These are phyloP conservation scores for Atkinsonella texensis DNA, from an alignment of 2,329 filamentous ascomycete species.

Conservation along the genomic window DNA sequence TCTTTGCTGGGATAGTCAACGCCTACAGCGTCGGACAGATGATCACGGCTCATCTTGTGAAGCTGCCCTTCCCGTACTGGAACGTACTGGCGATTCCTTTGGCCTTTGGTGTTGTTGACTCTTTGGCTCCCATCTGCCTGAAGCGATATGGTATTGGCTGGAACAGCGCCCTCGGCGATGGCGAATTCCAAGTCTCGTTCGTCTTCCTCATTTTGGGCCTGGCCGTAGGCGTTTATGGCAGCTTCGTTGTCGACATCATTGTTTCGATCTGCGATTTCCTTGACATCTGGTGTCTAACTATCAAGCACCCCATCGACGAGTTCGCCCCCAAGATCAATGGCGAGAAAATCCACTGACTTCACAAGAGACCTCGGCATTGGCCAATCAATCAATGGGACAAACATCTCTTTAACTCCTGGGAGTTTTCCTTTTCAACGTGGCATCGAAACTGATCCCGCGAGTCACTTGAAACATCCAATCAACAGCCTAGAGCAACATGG, in stretches of 20 bases:
- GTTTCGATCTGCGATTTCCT: conserved; percentile 96
- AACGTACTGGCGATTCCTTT: conserved; percentile 77
- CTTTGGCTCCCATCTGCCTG: conserved; percentile 57
- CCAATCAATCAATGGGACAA: neutral
- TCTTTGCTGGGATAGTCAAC: conserved; percentile 84
- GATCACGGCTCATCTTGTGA: conserved; percentile 86
- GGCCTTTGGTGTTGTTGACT: conserved; percentile 67
- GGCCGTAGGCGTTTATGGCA: conserved; percentile 85
- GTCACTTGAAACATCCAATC: no score
- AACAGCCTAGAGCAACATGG: neutral
- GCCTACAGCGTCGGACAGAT: conserved; percentile 93
- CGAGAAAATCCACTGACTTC: conserved; percentile 26
- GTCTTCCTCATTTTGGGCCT: conserved; percentile 80
- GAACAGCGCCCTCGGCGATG: conserved; percentile 63
- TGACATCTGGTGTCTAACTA: conserved; percentile 96
- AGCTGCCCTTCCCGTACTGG: conserved; percentile 77
- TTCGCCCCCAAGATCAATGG: conserved; percentile 18
- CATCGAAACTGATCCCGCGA: neutral
- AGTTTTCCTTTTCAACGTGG: neutral
- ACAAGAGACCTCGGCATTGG: neutral
- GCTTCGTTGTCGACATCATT: conserved; percentile 94
- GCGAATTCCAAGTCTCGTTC: conserved; percentile 81
- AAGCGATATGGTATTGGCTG: conserved; percentile 52
- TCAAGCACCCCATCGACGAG: conserved; percentile 66
- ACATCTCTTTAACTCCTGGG: neutral